phyloP scores from a whole-genome alignment of 768 basidiomycete genomes.

The Candolleomyces eurysporus region DNA sequence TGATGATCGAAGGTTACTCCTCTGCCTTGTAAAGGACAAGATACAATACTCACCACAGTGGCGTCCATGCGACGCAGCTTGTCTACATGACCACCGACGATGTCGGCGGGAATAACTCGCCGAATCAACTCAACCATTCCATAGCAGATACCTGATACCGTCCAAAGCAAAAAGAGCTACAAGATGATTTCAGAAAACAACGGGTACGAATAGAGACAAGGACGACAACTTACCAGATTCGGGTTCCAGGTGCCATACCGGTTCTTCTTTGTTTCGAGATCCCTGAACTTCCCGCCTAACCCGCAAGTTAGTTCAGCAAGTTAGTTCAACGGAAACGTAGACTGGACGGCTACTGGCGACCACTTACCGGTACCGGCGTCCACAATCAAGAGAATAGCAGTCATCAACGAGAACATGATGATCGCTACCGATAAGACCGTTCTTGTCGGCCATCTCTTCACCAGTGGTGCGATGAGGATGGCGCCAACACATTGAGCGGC shows the following conservation, averaged over 20 bases:
- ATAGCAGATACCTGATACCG: conserved; percentile 28
- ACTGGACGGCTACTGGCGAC: background rate
- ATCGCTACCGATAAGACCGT: conserved; percentile 25
- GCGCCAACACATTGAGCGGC: conserved; percentile 34
- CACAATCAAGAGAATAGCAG: conserved; percentile 28
- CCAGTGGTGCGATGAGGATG: conserved; percentile 31
- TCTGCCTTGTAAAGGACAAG: background rate
- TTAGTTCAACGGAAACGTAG: background rate
- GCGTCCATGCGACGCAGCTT: conserved; percentile 34
- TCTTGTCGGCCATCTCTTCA: conserved; percentile 30
- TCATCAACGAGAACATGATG: conserved; percentile 27
- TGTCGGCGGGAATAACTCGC: conserved; percentile 32
- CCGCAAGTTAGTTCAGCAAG: background rate
- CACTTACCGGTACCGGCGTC: conserved; percentile 26
- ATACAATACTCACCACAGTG: conserved; percentile 18
- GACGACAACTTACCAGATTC: conserved; percentile 19
- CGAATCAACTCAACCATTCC: conserved; percentile 37
- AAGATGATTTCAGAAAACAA: background rate
- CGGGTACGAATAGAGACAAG: background rate
- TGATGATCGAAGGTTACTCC: background rate
- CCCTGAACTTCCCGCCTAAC: conserved; percentile 27
- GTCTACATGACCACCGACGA: conserved; percentile 29
- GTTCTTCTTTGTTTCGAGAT: conserved; percentile 13
- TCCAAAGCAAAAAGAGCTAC: conserved; percentile 33
- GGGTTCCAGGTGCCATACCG: conserved; percentile 28